These are phyloP conservation scores for Trichoderma harzianum DNA, from an alignment of 2,329 filamentous ascomycete genomes.

Conservation along the genomic window DNA sequence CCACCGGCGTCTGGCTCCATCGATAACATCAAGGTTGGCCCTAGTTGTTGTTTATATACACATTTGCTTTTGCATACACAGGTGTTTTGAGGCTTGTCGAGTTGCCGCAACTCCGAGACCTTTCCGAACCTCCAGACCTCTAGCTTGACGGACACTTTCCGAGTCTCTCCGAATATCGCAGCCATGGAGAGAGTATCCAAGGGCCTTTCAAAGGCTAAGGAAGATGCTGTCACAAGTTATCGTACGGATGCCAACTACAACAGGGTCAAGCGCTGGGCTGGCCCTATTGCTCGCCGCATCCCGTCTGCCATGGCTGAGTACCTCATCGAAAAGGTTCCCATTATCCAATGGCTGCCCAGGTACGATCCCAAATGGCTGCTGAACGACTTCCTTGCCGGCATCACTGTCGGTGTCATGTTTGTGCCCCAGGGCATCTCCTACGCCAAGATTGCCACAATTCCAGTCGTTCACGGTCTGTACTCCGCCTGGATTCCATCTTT, in stretches of 20 bases:
- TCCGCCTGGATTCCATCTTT: constrained; percentile 57
- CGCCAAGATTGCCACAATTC: constrained; percentile 59
- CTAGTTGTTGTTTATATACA: background rate
- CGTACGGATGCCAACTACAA: constrained; percentile 29
- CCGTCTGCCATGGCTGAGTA: constrained; percentile 55
- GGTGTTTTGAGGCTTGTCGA: background rate
- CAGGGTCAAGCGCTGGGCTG: constrained; percentile 25
- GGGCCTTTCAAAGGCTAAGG: constrained; percentile 21
- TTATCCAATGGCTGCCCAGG: constrained; percentile 59
- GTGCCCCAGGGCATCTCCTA: constrained; percentile 62
- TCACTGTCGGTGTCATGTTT: constrained; percentile 58
- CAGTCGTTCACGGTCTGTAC: constrained; percentile 58
- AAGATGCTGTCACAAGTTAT: constrained; percentile 21
- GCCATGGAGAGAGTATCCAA: constrained; percentile 22
- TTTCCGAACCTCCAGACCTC: constrained; percentile 10
- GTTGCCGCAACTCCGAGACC: constrained; percentile 14
- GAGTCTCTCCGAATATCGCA: background rate
- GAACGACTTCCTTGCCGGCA: constrained; percentile 59
- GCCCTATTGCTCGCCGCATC: constrained; percentile 31
- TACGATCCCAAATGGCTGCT: constrained; percentile 60
- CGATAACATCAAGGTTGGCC: background rate
- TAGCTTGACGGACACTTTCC: background rate
- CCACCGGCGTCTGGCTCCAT: background rate
- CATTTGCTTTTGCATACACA: background rate
- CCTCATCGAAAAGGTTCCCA: constrained; percentile 57